Evolutionary conservation across 1,284 basidiomycete genomes (phyloP).

Genomic region (Mycena sp.): DNA sequence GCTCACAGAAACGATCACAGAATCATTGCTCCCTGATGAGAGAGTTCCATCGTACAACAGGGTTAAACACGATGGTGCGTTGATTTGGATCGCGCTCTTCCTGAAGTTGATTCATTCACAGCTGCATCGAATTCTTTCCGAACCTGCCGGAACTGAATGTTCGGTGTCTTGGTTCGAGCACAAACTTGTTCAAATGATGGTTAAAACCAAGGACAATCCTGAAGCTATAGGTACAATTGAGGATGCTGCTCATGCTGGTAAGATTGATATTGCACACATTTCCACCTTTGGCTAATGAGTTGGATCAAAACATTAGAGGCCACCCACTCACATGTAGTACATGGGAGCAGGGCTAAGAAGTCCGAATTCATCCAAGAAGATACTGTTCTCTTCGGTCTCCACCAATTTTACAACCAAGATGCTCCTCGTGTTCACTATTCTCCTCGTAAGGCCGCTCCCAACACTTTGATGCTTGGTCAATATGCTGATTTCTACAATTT

Average conservation of each 20-base stretch:
- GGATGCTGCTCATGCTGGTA: constrained; percentile 6
- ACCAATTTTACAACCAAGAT: not conserved
- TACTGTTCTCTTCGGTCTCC: not conserved
- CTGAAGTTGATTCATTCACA: not conserved
- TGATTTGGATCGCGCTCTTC: not conserved
- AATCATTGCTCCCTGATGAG: too few species aligned
- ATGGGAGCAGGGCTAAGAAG: not conserved
- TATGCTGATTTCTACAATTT: not conserved
- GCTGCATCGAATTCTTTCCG: not conserved
- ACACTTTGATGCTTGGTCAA: not conserved
- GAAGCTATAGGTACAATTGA: constrained; percentile 6
- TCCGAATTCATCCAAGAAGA: not conserved
- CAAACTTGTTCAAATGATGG: not conserved
- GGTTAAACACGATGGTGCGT: not conserved
- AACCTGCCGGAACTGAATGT: not conserved
- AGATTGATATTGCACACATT: not conserved
- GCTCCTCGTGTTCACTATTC: not conserved
- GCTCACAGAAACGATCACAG: too few species aligned
- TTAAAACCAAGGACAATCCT: not conserved
- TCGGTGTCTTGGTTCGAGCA: not conserved
- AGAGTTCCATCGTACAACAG: constrained; percentile 3
- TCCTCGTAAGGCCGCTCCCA: not conserved
- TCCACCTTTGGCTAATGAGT: not conserved
- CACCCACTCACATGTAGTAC: not conserved
- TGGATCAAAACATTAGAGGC: not conserved